Conservation (phyloP, 805 yeast genomes). For the Candida palmyrensis region DNA sequence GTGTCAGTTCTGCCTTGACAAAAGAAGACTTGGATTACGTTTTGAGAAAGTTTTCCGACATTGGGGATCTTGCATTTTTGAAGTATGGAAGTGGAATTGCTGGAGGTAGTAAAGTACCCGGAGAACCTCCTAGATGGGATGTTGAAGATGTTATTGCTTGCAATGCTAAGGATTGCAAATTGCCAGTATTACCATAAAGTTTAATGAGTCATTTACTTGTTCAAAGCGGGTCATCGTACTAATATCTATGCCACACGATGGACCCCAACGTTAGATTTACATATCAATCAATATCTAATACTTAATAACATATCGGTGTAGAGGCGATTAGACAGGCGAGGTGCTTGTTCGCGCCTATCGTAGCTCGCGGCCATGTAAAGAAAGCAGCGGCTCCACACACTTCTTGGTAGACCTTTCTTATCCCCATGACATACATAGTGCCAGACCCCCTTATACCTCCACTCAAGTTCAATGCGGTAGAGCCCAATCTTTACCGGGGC, state of each 20-base stretch:
- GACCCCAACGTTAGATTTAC: too few species aligned
- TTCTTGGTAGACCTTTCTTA: background rate
- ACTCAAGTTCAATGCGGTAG: slow-evolving; percentile 66
- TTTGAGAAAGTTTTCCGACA: slow-evolving; percentile 62
- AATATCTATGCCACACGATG: too few species aligned
- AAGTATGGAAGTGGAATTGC: slow-evolving; percentile 76
- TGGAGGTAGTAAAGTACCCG: slow-evolving; percentile 57
- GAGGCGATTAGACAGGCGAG: too few species aligned
- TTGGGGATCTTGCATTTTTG: slow-evolving; percentile 72
- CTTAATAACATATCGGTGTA: too few species aligned
- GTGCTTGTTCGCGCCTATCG: too few species aligned
- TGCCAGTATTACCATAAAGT: slow-evolving; percentile 19
- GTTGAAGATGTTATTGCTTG: slow-evolving; percentile 70
- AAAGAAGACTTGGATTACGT: slow-evolving; percentile 89
- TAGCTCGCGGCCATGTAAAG: too few species aligned
- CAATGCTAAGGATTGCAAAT: slow-evolving; percentile 62
- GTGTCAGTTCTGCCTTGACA: slow-evolving; percentile 87
- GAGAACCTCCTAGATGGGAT: slow-evolving; percentile 66
- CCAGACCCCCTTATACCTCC: slow-evolving; percentile 59
- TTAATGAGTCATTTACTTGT: too few species aligned
- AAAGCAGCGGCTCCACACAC: background rate
- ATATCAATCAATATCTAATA: too few species aligned
- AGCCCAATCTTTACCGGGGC: slow-evolving; percentile 72
- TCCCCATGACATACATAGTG: slow-evolving; percentile 5
- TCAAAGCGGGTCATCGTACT: too few species aligned